Evolutionary conservation across 2,329 filamentous ascomycete genomes (phyloP), one percentile per base, ranked within the genome.

Genomic region (Periconia digitata): DNA sequence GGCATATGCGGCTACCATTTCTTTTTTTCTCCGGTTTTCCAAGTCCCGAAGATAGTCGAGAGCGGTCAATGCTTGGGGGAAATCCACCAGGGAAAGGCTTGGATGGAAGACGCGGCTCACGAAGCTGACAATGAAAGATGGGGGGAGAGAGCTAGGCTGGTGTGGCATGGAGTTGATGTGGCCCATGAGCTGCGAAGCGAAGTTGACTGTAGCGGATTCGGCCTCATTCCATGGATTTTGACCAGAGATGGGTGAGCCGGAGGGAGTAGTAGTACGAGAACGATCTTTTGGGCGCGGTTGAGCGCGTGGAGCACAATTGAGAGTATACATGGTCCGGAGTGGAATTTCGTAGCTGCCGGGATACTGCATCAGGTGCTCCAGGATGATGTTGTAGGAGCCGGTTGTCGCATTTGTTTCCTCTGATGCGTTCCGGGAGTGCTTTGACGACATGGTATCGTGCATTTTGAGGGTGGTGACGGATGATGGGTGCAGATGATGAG

Each of bases 1-100:
- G 45, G 75, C 70, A 44, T 84, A 72, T 4, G 82, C 81, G 8
- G 75, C 74, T 6, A 74, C 72, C 36, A 85, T 74, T 58, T 86
- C 84, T 46, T 80, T 79, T 50, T 79, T 76, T 56, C 84, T 76
- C 51, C 84, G 76, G 39, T 71, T 77, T 62, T 87, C 83, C 8
- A 87, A 72, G 51, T 86, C 83, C 53, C 81, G 82, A 43, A 86
- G 75, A 62, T 87, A 87, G 67, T 87, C 84, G 44, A 87, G 72
- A 7, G 82, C 83, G 3, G 83, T 85, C 53, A 87, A 70, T 16
- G 84, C 81, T 62, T 86, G 83, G 17, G 82, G 79, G 54, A 86
- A 87, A 68, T 86, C 84, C 49, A 86, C 83, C 35, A 77, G 69
- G 27, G 77, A 73, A 8, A 86, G 64, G 38, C 81, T 74, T 2